These are phyloP conservation scores for Phaeophleospora eucalypticola DNA, from an alignment of 2,329 filamentous ascomycete species.

Conservation along the genomic window DNA sequence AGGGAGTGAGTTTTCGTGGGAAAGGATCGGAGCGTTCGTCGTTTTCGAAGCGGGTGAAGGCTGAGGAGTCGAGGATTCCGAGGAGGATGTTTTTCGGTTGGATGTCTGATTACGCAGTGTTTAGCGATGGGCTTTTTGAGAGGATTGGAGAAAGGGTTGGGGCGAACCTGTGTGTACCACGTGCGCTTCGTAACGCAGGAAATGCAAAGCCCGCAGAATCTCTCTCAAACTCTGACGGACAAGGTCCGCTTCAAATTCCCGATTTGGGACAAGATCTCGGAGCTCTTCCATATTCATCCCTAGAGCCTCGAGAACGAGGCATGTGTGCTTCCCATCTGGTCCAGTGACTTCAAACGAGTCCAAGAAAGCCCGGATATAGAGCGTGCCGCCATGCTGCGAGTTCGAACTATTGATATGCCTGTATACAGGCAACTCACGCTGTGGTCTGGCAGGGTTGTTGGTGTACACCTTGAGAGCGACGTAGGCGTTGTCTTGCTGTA, in stretches of 20 bases:
- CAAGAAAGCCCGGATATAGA: constrained; percentile 33
- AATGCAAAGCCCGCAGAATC: constrained; percentile 28
- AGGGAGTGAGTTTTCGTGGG: constrained; percentile 30
- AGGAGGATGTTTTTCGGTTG: constrained; percentile 38
- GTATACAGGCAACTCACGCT: constrained; percentile 33
- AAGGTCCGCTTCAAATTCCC: constrained; percentile 9
- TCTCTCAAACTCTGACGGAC: constrained; percentile 19
- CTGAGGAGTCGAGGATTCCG: constrained; percentile 31
- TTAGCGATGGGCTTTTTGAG: neutral
- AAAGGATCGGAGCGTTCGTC: constrained; percentile 31
- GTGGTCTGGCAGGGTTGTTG: constrained; percentile 26
- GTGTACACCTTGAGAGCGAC: constrained; percentile 36
- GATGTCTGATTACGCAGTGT: constrained; percentile 35
- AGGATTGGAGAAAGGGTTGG: too few species aligned
- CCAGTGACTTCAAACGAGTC: constrained; percentile 35
- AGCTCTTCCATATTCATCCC: constrained; percentile 39
- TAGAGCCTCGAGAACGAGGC: constrained; percentile 35
- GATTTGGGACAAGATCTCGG: neutral
- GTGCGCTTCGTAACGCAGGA: constrained; percentile 25
- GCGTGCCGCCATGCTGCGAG: constrained; percentile 28
- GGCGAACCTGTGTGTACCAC: constrained; percentile 29
- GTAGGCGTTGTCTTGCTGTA: constrained; percentile 26
- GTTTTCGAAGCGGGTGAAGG: constrained; percentile 32
- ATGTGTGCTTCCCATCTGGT: constrained; percentile 34
- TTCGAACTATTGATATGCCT: constrained; percentile 25